These are phyloP conservation scores for Arbutus unedo DNA, from an alignment of 148 eudicot species.

Conservation along the genomic window DNA sequence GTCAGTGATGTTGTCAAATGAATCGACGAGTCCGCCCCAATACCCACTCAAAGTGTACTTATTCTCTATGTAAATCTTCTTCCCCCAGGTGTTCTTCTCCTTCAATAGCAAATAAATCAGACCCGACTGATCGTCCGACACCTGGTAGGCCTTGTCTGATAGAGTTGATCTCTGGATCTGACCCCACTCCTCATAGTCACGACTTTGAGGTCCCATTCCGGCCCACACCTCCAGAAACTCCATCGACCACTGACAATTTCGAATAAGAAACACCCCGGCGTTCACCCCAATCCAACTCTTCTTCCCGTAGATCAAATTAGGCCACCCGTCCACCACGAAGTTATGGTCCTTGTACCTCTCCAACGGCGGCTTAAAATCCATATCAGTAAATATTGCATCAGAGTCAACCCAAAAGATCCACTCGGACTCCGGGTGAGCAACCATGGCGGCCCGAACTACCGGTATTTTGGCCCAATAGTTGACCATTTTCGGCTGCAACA, in stretches of 20 bases:
- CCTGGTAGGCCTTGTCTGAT: conserved; percentile 46
- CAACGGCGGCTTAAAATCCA: conserved; percentile 59
- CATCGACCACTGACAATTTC: conserved; percentile 69
- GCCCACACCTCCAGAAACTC: conserved; percentile 59
- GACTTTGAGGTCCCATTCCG: conserved; percentile 61
- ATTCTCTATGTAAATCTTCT: conserved; percentile 44
- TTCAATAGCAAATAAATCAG: conserved; percentile 48
- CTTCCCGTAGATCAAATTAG: conserved; percentile 32
- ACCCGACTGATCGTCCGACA: conserved; percentile 73
- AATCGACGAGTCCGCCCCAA: conserved; percentile 52
- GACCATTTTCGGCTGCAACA: conserved; percentile 46
- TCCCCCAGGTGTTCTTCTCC: conserved; percentile 52
- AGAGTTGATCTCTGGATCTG: conserved; percentile 25
- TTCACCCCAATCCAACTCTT: conserved; percentile 54
- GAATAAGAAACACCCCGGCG: neutral
- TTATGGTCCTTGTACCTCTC: conserved; percentile 42
- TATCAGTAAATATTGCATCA: conserved; percentile 68
- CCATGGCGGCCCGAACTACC: conserved; percentile 62
- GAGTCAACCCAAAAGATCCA: conserved; percentile 91
- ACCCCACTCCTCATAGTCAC: conserved; percentile 62
- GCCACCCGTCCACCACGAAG: conserved; percentile 59
- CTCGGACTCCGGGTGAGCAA: conserved; percentile 81
- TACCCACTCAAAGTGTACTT: conserved; percentile 53
- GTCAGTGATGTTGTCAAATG: conserved; percentile 20
- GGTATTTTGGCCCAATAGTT: conserved; percentile 66